Base-by-base conservation (phyloP, 2,329 filamentous ascomycete genomes). In the Xylaria sp. region DNA sequence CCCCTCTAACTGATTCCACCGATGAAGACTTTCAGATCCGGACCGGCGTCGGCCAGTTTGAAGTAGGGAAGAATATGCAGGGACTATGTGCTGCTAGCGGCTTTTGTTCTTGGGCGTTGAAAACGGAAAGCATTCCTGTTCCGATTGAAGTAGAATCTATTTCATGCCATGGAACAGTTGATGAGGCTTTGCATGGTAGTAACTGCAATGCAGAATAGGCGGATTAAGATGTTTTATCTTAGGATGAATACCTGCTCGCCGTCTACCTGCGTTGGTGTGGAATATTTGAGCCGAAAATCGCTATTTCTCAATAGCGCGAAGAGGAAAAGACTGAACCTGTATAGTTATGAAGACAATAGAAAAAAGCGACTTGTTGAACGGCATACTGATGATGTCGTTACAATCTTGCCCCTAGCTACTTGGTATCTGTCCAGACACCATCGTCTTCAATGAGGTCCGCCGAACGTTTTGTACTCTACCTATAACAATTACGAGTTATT, bases 31-130 rank as follows among this genome's bases (percentile, higher is more conserved):
- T 72, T 49, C 2, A 74, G 36, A 68, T 71, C 60, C 71, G 71
- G 28, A 72, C 62, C 1, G 77, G 75, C 3, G 65, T 61, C n/a
- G 73, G 68, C 31, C 71, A 72, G 23, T 79, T 79, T 39, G 59
- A 69, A 49, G 65, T 75, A 1, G 72, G 18, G 8, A 43, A 68
- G 23, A 72, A 72, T n/a, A 41, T 72, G 65, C 52, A 62, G 31
- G 68, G 63, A 2, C 15, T 18, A 1, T 76, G 75, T 62, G 73
- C 71, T 43, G 75, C 66, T 1, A 75, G 75, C 41, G 75, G 75
- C 1, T 69, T 69, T 31, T 71, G 69, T 49, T n/a, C 12, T 33
- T 69, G 59, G 69, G 62, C 9, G 10, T 55, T 66, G 67, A 71
- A 64, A 43, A 18, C 41, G 51, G 68, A 25, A 65, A 67, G 36